These are phyloP conservation scores for Medicago arabica DNA, from an alignment of 306 rosid genomes.

Conservation along the genomic window DNA sequence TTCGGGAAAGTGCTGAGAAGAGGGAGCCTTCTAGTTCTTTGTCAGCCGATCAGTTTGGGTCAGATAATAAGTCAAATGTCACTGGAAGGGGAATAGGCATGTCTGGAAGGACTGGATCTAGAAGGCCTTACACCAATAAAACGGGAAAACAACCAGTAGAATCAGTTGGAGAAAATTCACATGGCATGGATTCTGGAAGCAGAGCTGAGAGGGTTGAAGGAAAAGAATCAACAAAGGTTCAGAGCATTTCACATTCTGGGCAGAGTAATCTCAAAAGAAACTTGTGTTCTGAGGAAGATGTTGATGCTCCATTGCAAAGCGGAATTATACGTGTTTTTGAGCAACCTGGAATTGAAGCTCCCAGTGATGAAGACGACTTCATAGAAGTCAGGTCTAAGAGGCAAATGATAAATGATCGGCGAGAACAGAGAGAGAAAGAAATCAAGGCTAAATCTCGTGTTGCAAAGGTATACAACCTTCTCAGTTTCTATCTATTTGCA, in stretches of 20 bases:
- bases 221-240: conserved; percentile 61
- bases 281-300: conserved; percentile 77
- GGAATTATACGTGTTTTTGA: conserved; percentile 88
- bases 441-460: conserved; percentile 81
- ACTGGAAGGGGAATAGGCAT: conserved; percentile 54
- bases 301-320: conserved; percentile 86
- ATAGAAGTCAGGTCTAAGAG: conserved; percentile 97
- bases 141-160: conserved; percentile 56
- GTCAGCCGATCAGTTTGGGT: conserved; percentile 52
- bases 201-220: conserved; percentile 61
- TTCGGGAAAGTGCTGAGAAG: conserved; percentile 69
- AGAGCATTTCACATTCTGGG: conserved; percentile 56
- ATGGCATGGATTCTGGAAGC: conserved; percentile 58
- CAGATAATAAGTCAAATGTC: conserved; percentile 57
- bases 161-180: conserved; percentile 49
- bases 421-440: conserved; percentile 92
- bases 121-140: conserved; percentile 58
- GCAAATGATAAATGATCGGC: conserved; percentile 95
- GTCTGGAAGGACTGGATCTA: conserved; percentile 61
- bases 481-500: conserved; percentile 22
- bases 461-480: conserved; percentile 61
- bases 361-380: conserved; percentile 96
- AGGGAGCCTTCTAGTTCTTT: conserved; percentile 55
- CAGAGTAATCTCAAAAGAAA: conserved; percentile 78
- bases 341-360: conserved; percentile 99